phyloP scores from a whole-genome alignment of 2,329 filamentous ascomycete genomes.

The Fusarium sororula region DNA sequence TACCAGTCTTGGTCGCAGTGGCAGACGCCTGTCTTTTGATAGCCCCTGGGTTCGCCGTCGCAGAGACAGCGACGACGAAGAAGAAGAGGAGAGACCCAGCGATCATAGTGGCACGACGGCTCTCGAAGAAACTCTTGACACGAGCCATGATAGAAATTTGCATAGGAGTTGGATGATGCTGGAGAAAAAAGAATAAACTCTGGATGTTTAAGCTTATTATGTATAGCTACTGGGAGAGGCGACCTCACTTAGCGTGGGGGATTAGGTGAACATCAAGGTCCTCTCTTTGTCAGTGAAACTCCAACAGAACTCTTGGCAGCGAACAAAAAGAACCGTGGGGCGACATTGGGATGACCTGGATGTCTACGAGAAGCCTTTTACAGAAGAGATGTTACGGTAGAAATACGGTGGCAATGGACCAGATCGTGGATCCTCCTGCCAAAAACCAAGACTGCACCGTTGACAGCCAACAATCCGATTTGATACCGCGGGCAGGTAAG shows the following conservation, averaged over 20 bases:
- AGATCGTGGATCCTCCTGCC: slow-evolving; percentile 7
- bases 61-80: slow-evolving; percentile 33
- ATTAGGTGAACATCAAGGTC: slow-evolving; percentile 28
- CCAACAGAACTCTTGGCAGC: not conserved
- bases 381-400: not conserved
- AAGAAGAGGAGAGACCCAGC: slow-evolving; percentile 20
- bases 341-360: slow-evolving; percentile 11
- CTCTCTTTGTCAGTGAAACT: slow-evolving; percentile 26
- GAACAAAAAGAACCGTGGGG: slow-evolving; percentile 12
- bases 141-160: slow-evolving; percentile 23
- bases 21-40: slow-evolving; percentile 25
- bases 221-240: not conserved
- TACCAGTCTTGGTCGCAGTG: slow-evolving; percentile 13
- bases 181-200: not conserved
- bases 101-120: slow-evolving; percentile 15
- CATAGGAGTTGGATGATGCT: not conserved
- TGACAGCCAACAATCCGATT: not conserved
- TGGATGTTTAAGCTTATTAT: not conserved
- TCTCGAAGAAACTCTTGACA: slow-evolving; percentile 12
- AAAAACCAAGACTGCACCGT: not conserved
- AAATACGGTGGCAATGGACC: not conserved
- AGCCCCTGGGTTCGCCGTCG: slow-evolving; percentile 21
- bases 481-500: not conserved
- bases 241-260: slow-evolving; percentile 8
- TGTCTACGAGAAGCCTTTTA: not conserved